These are phyloP conservation scores for Pseudogymnoascus sp. DNA, from an alignment of 2,329 filamentous ascomycete species.

Conservation along the genomic window DNA sequence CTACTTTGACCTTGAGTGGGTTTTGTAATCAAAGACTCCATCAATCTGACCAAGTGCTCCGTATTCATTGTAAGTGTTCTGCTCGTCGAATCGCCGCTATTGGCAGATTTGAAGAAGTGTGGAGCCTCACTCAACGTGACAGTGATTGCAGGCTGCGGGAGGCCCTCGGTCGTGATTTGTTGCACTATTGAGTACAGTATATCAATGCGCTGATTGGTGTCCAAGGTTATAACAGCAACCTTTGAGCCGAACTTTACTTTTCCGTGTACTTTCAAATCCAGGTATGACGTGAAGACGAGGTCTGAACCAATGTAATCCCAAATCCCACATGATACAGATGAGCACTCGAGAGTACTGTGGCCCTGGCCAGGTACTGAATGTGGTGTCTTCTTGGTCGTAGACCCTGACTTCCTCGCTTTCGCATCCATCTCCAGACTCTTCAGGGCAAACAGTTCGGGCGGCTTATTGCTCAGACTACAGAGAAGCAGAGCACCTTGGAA, in stretches of 20 bases:
- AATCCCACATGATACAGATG: conserved; percentile 34
- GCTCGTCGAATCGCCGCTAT: background rate
- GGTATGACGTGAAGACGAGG: conserved; percentile 36
- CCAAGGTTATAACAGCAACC: conserved; percentile 36
- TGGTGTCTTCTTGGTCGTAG: conserved; percentile 12
- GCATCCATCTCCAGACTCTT: conserved; percentile 30
- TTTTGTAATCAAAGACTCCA: background rate
- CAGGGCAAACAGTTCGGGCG: conserved; percentile 31
- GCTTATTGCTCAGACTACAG: conserved; percentile 31
- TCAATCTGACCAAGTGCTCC: background rate
- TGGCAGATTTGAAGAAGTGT: conserved; percentile 31
- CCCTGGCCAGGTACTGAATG: conserved; percentile 10
- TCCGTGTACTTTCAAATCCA: conserved; percentile 34
- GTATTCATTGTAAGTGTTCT: background rate
- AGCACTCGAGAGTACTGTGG: conserved; percentile 28
- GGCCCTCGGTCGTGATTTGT: conserved; percentile 36
- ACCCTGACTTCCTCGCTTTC: conserved; percentile 18
- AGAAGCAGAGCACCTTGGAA: conserved; percentile 15
- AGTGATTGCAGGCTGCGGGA: conserved; percentile 33
- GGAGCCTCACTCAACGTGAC: conserved; percentile 27
- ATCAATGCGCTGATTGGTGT: conserved; percentile 33
- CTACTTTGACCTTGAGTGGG: conserved; percentile 7
- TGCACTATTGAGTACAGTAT: conserved; percentile 35
- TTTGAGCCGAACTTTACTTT: conserved; percentile 30
- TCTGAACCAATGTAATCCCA: conserved; percentile 35